Base-by-base conservation (phyloP, 257 asterid species). In the Galeopsis tetrahit region DNA sequence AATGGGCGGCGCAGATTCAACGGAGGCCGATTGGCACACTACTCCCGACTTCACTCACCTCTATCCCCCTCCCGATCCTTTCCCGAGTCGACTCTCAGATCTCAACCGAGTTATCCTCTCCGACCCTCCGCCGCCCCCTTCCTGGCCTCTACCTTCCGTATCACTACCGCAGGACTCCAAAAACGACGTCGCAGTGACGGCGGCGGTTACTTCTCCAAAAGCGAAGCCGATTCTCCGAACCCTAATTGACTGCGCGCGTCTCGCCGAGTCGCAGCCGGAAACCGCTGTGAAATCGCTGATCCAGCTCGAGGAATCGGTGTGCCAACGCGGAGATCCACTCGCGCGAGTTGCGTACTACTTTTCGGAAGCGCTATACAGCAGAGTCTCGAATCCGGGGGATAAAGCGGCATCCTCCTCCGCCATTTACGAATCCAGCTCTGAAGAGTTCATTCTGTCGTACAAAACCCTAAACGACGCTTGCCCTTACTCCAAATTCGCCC, bases 401-500 rank as follows among this genome's bases (percentile, higher is more conserved):
- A 79, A 70, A 39, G 1, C 10, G 79, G 28, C 28, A 21, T 21
- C 28, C 28, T 21, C 28, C 28, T 21, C 77, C 33, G 11, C 77
- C 51, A 75, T 79, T 33, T 70, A 39, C 64, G 82, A 81, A 39
- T 64, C 86, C 11, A 78, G 90, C 46, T 74, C 91, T 5, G 98
- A 92, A 32, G 99, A 92, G 82, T 85, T 84, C 73, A 86, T 92
- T 36, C 53, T 88, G 0, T 90, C 96, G 2, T 95, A 88, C 86
- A 95, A 88, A 60, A 85, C 86, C 55, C 81, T 88, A 46, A 85
- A 90, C 75, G 99, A 95, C 13, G 97, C 99, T 17, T 95, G 99
- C 72, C 99, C 99, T 1, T 90, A 88, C 86, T 90, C 95, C 0
- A 92, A 92, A 73, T 95, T 92, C 75, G 91, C 98, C 10, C 98